These are phyloP conservation scores for Phlebiopsis gigantea DNA, from an alignment of 768 basidiomycete genomes.

Conservation along the genomic window DNA sequence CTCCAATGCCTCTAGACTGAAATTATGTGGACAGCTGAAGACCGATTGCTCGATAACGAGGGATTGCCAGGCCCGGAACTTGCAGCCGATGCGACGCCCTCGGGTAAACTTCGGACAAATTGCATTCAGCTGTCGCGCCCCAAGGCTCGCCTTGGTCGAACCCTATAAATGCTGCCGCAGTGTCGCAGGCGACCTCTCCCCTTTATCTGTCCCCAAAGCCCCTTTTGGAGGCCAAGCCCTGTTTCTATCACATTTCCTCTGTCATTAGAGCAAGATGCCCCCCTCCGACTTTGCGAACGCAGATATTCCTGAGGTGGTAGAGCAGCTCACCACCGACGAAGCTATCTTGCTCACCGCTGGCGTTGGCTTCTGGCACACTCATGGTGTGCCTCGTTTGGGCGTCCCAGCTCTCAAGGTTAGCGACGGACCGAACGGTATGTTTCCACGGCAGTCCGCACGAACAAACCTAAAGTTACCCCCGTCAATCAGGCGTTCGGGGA, in stretches of 20 bases:
- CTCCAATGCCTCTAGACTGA: too few species aligned
- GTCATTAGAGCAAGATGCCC: constrained; percentile 36
- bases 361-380: constrained; percentile 76
- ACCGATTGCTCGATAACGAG: constrained; percentile 1
- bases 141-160: not conserved
- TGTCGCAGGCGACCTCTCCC: not conserved
- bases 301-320: constrained; percentile 53
- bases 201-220: not conserved
- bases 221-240: too few species aligned
- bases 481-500: constrained; percentile 45
- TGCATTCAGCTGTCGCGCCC: not conserved
- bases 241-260: not conserved
- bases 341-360: constrained; percentile 69
- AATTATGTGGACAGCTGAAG: not conserved
- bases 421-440: constrained; percentile 74
- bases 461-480: not conserved
- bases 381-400: constrained; percentile 56
- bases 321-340: constrained; percentile 68
- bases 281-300: constrained; percentile 68
- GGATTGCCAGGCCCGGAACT: not conserved
- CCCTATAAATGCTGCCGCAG: not conserved
- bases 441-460: not conserved
- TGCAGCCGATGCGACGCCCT: not conserved
- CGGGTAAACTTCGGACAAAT: constrained; percentile 12
- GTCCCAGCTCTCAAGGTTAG: constrained; percentile 74